Evolutionary conservation across 2,329 filamentous ascomycete genomes (phyloP), one percentile per base, ranked within the genome.

Genomic region (Ambrosiella cleistominuta): DNA sequence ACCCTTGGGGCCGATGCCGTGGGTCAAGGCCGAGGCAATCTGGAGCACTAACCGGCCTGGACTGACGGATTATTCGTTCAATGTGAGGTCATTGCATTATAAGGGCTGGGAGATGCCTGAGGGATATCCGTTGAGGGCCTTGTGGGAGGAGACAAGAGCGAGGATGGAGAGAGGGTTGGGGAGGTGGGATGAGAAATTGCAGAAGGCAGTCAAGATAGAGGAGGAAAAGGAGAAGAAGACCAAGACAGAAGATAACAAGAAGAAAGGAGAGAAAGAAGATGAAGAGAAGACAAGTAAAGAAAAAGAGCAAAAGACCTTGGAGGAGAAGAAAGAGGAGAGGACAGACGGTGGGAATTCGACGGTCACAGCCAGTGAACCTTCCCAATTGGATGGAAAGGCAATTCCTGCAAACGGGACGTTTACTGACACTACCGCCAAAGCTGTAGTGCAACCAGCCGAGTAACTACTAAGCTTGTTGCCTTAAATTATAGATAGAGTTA

Each of bases 41-140:
- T 61, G 59, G 59, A 61, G 59, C 44, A 58, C 51, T 7, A 61
- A 61, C 15, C 52, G 59, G 17, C 56, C 57, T 2, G 54, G 15
- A 15, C 36, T 59, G 56, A 47, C 19, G 8, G 59, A 61, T 17
- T 58, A 58, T 49, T 37, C 52, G 12, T 57, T 53, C 37, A 57
- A 54, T 15, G 57, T 61, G 12, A 50, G 59, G 7, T 53, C 59
- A 12, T 54, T 61, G 38, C 59, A 61, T 27, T 61, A 54, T 44
- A 61, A 61, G 42, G 59, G 59, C 4, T 61, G 59, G 59, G 59
- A 58, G 7, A 54, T 47, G 40, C 47, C 53, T 8, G n/a, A 52
- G 7, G 27, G 19, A 3, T 40, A 49, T 12, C 56, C 56, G 8
- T 39, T 61, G 52, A 55, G 54, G 37, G 49, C 35, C 1, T 44